Evolutionary conservation across 2,329 filamentous ascomycete species (phyloP), one percentile per base, ranked within the genome.

Genomic region (Fusarium setosum): DNA sequence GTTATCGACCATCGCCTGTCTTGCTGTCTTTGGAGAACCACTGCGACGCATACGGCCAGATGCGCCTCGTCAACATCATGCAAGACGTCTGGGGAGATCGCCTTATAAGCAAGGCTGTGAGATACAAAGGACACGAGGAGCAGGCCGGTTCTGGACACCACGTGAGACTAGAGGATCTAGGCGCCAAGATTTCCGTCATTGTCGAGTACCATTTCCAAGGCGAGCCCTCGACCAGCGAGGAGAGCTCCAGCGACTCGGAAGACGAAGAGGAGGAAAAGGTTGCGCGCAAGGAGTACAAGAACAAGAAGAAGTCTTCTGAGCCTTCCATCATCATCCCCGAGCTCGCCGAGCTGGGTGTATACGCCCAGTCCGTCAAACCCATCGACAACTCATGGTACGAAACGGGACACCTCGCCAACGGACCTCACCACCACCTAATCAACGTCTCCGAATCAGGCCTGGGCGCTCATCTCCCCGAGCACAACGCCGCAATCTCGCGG

Each of bases 331-430:
- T 92, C 67, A 81, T 91, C 20, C 87, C 89, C 0, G 88, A 90
- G 67, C 83, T 92, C 2, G 88, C 88, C 1, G 85, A 84, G 38
- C 80, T 92, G 0, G 89, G 89, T 4, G 87, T 92, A 3, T 92
- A 91, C 65, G 89, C 89, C 0, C 89, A 92, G 72, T 90, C 87
- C 1, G 88, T 91, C 56, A 92, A 92, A 72, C 89, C 89, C 1
- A 76, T 78, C 54, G 84, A 91, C 74, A 86, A 88, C 68, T 88
- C 87, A 1, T 92, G 89, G 89, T 90, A 84, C 71, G 83, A 87
- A 17, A 70, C 77, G 4, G 80, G 78, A 4, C 65, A 75, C 15
- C 74, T 85, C 23, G 72, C 81, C 72, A 87, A 90, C 56, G 85
- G 82, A 0, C 88, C 88, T 29, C 86, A 89, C 61, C 85, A 90